These are phyloP conservation scores for Ilyonectria mors-panacis DNA, from an alignment of 2,329 filamentous ascomycete species.

Conservation along the genomic window DNA sequence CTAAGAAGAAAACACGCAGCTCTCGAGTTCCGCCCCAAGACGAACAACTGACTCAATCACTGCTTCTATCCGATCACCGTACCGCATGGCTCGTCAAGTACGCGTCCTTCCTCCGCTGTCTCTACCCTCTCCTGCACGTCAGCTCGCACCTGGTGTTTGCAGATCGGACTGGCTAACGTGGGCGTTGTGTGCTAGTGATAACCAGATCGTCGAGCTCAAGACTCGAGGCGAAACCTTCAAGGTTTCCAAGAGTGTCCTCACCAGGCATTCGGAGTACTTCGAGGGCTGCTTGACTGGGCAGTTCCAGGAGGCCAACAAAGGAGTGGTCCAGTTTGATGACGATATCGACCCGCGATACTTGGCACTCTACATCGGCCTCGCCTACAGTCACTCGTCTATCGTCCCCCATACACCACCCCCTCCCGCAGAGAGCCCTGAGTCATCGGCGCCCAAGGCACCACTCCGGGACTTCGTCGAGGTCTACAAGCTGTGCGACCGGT, in stretches of 20 bases:
- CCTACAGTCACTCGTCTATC: conserved; percentile 54
- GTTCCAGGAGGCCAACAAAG: conserved; percentile 48
- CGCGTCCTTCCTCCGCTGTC: conserved; percentile 26
- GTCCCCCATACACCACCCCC: conserved; percentile 48
- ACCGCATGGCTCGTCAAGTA: conserved; percentile 55
- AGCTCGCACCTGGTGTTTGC: not conserved
- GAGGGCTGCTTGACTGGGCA: conserved; percentile 46
- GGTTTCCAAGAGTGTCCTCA: conserved; percentile 51
- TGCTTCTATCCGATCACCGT: conserved; percentile 50
- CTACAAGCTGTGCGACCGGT: conserved; percentile 56
- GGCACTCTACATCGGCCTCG: conserved; percentile 53
- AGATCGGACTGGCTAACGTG: conserved; percentile 10
- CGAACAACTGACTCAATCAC: conserved; percentile 41
- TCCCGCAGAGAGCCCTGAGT: conserved; percentile 45
- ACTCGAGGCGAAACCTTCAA: conserved; percentile 49
- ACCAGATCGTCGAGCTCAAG: conserved; percentile 50
- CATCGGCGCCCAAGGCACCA: conserved; percentile 44
- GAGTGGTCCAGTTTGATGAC: conserved; percentile 48
- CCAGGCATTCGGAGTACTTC: conserved; percentile 54
- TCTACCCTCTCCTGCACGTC: conserved; percentile 19
- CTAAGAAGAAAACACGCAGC: conserved; percentile 44
- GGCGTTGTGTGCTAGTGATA: conserved; percentile 42
- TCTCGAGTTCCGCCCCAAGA: conserved; percentile 28
- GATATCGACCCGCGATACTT: conserved; percentile 54
- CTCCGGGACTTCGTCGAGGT: conserved; percentile 54